Evolutionary conservation across 495 filamentous ascomycete genomes (phyloP).

Genomic region (Xylaria castorea): DNA sequence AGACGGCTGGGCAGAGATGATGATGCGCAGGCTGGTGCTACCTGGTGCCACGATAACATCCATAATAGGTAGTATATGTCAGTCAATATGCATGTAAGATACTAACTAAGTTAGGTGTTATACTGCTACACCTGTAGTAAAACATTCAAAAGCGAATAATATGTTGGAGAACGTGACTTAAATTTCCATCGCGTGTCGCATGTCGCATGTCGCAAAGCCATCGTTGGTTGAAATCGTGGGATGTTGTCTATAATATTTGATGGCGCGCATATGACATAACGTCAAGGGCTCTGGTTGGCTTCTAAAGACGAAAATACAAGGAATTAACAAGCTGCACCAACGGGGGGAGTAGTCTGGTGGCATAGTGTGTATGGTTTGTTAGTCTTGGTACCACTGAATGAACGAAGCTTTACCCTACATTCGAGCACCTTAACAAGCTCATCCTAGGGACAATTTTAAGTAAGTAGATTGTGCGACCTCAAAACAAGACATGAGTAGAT

Average conservation of each 20-base stretch:
- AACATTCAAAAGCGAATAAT: neutral
- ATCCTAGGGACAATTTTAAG: neutral
- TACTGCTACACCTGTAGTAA: neutral
- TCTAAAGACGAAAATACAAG: neutral
- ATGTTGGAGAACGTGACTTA: neutral
- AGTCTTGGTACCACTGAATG: neutral
- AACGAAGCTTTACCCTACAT: neutral
- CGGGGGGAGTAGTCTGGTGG: neutral
- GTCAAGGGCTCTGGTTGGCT: neutral
- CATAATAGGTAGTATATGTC: too few relatives aligned
- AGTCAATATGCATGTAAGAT: conserved; percentile 11
- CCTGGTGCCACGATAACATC: conserved; percentile 3
- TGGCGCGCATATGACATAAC: neutral
- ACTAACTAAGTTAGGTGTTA: neutral
- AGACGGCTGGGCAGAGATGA: conserved; percentile 12
- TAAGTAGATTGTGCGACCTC: neutral
- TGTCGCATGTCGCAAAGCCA: neutral
- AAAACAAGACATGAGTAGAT: neutral
- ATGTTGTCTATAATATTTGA: neutral
- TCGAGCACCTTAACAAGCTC: neutral
- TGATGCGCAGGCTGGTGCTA: conserved; percentile 8
- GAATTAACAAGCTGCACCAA: neutral
- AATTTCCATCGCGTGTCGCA: neutral
- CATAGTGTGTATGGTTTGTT: neutral
- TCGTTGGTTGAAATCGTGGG: neutral